Evolutionary conservation across 1,284 basidiomycete genomes (phyloP).

Genomic region (Cryptococcus jaspeensis): DNA sequence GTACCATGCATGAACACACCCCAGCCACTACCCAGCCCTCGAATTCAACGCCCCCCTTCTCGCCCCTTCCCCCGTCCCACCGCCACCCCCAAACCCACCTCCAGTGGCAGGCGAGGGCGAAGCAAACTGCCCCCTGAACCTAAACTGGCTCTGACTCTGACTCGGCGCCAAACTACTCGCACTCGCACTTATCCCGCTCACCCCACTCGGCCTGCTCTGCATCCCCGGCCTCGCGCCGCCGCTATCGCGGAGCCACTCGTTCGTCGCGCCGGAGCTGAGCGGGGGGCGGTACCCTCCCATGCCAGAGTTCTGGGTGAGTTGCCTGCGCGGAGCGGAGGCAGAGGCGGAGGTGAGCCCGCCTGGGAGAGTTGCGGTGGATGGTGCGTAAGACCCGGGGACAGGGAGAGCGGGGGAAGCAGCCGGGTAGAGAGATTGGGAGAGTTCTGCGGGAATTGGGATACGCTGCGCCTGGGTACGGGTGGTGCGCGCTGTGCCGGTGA

Average conservation of each 20-base stretch:
- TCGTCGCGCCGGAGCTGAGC: no score
- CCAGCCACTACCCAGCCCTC: not conserved
- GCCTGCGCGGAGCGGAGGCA: no score
- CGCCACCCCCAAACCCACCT: not conserved
- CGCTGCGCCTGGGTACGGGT: no score
- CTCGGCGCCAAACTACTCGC: conserved; percentile 5
- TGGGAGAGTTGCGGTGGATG: no score
- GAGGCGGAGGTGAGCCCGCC: no score
- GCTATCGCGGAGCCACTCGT: no score
- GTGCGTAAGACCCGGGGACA: no score
- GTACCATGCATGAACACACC: not conserved
- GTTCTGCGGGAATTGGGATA: no score
- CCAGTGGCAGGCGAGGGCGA: conserved; percentile 12
- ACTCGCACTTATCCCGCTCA: not conserved
- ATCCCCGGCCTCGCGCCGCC: not conserved
- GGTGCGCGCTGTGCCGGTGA: not conserved
- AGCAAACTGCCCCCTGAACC: conserved; percentile 22
- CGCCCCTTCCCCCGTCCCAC: not conserved
- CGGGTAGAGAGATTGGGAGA: no score
- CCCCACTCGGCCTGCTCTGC: not conserved
- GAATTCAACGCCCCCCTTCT: conserved; percentile 15
- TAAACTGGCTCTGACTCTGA: conserved; percentile 18
- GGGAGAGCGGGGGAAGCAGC: no score
- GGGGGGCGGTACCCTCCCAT: no score
- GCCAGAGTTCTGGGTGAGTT: no score